Base-by-base conservation (phyloP, 2,329 filamentous ascomycete species). In the Exophiala xenobiotica region DNA sequence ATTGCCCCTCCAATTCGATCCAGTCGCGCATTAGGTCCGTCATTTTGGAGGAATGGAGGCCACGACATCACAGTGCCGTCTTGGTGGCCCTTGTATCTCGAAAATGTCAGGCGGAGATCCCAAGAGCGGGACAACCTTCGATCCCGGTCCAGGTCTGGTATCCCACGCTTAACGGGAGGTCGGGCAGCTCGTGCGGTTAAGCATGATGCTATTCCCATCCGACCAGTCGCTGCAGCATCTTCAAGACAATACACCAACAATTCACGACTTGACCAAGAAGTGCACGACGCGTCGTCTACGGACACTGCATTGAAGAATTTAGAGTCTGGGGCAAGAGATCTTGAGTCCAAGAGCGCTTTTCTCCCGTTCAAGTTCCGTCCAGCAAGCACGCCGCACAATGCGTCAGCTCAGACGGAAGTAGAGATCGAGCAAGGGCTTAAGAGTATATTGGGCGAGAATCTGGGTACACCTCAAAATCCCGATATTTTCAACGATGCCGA, bases 1-100 rank as follows among this genome's bases (percentile, higher is more conserved):
- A 60, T 70, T 46, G 68, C 69, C 53, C 63, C 64, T 49, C 64
- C 65, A n/a, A 59, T 73, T 59, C 68, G 70, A 57, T 65, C 63
- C 44, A 61, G 60, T 54, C 64, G 65, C 41, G 60, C 64, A n/a
- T 59, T 74, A 11, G 65, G 65, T 55, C 62, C 65, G 19, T 57
- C 59, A 35, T 68, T 73, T 49, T 70, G 69, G 64, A 67, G 65
- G 48, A 60, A 68, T 49, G 64, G 61, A 55, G 56, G 53, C 19
- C 53, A 63, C 23, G 57, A 62, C 24, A 54, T 64, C 29, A 66
- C 71, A 24, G 55, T 62, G 47, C 58, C 65, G 18, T 51, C 61
- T 42, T 70, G 69, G 68, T 67, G 66, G 58, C 58, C 66, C 29
- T 54, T 64, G 24, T 63, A 68, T 26, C 53, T 68, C 14, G 60